Percentiles rank a stretch among this genome's conserved stretches.
Evolutionary conservation across 352 stramenopile species (phyloP).

Genomic region (Phytopythium kandeliae): DNA sequence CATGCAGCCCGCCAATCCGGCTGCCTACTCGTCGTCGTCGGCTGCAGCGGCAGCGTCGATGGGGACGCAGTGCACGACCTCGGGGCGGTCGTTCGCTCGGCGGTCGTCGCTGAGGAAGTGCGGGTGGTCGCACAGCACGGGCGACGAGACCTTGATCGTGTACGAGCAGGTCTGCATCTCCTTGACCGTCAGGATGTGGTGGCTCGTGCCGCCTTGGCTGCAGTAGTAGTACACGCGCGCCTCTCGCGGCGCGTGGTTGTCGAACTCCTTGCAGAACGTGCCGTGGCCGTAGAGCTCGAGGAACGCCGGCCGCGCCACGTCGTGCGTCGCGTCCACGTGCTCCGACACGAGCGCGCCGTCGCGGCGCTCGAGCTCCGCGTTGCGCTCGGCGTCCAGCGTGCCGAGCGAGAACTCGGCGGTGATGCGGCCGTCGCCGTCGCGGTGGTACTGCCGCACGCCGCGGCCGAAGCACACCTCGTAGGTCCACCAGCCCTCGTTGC

Average conservation of each 20-base stretch:
- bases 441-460: constrained; percentile 70
- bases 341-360: constrained; percentile 55
- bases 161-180: constrained; percentile 83
- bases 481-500: constrained; percentile 81
- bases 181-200: constrained; percentile 73
- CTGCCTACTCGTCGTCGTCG: not conserved
- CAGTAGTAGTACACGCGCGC: constrained; percentile 74
- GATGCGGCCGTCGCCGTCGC: constrained; percentile 53
- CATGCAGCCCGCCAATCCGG: too few species aligned
- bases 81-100: constrained; percentile 36
- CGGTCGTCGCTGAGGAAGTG: constrained; percentile 75
- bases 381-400: constrained; percentile 39
- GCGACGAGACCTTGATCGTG: constrained; percentile 73
- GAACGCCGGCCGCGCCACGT: constrained; percentile 60
- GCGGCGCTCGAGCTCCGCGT: constrained; percentile 35
- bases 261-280: constrained; percentile 72
- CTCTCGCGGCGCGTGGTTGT: constrained; percentile 47
- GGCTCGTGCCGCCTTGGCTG: constrained; percentile 50
- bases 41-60: not conserved
- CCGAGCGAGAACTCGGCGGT: constrained; percentile 69
- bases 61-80: constrained; percentile 74
- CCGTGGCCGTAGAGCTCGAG: constrained; percentile 64
- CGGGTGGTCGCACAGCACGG: constrained; percentile 71
- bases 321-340: constrained; percentile 74
- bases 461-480: constrained; percentile 81